Evolutionary conservation across 2,329 filamentous ascomycete genomes (phyloP).

Genomic region (Lasiodiplodia sp.): DNA sequence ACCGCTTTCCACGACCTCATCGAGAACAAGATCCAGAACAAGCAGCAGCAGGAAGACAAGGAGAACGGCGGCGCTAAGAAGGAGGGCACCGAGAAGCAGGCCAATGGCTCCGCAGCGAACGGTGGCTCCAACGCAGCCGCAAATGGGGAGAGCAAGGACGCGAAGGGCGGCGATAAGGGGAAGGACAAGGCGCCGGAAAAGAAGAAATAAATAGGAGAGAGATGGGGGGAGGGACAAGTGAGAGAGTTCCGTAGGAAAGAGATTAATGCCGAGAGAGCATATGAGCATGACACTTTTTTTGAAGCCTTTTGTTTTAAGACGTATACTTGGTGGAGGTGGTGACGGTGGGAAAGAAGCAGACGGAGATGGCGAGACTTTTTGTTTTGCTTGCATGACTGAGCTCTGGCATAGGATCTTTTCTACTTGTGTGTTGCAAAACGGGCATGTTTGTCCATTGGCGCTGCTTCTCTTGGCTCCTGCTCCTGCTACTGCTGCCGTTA

Average conservation of each 20-base stretch:
- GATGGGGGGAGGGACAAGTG: neutral
- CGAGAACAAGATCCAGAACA: slow-evolving; percentile 99
- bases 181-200: slow-evolving; percentile 62
- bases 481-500: too few species aligned
- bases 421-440: slow-evolving; percentile 1
- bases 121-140: slow-evolving; percentile 44
- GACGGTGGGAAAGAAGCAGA: neutral
- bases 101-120: slow-evolving; percentile 61
- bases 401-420: neutral
- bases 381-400: neutral
- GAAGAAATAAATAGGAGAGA: slow-evolving; percentile 57
- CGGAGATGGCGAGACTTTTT: neutral
- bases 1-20: slow-evolving; percentile 99
- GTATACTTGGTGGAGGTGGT: neutral
- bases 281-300: neutral
- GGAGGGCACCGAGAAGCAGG: slow-evolving; percentile 72
- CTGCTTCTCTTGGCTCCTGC: neutral
- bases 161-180: slow-evolving; percentile 60
- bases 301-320: neutral
- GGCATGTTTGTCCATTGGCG: neutral
- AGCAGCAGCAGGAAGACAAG: slow-evolving; percentile 95
- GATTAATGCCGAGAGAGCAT: neutral
- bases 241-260: neutral
- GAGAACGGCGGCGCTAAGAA: slow-evolving; percentile 61
- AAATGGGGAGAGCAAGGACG: slow-evolving; percentile 49